Conservation (phyloP, 2,329 filamentous ascomycete species). For the Ophiostoma triangulosporum region DNA sequence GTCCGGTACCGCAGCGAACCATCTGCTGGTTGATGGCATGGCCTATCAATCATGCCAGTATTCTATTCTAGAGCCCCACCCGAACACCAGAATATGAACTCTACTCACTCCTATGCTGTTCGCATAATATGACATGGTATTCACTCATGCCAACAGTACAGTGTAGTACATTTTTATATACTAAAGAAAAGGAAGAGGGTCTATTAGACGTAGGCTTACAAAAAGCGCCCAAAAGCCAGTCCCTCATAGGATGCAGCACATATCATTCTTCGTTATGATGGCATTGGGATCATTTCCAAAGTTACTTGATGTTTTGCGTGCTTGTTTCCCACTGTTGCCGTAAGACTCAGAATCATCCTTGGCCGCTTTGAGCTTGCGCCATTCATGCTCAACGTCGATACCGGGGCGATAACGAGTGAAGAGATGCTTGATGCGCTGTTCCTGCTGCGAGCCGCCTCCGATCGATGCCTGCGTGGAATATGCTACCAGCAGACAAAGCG, state of each 20-base stretch:
- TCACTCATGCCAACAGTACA: no score
- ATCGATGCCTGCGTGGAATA: not conserved
- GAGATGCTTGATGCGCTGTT: not conserved
- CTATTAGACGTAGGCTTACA: no score
- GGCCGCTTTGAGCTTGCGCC: not conserved
- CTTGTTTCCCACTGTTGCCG: not conserved
- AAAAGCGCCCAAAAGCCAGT: no score
- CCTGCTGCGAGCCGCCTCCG: not conserved
- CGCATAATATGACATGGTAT: no score
- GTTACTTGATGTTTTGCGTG: not conserved
- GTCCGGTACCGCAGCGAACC: no score
- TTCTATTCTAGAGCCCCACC: no score
- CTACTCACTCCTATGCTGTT: no score
- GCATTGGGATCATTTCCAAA: not conserved
- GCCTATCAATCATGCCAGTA: no score
- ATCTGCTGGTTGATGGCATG: not conserved
- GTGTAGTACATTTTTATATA: no score
- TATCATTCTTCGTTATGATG: not conserved
- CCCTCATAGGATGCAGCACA: not conserved
- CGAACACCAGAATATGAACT: no score
- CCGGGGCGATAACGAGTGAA: not conserved
- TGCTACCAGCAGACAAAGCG: conserved; percentile 7
- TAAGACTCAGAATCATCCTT: not conserved
- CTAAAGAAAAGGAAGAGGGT: no score
- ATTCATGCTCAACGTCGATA: not conserved